Evolutionary conservation across 192 early-diverging fungal genomes (phyloP), one percentile per base, ranked within the genome.

Genomic region (Coemansia furcata): DNA sequence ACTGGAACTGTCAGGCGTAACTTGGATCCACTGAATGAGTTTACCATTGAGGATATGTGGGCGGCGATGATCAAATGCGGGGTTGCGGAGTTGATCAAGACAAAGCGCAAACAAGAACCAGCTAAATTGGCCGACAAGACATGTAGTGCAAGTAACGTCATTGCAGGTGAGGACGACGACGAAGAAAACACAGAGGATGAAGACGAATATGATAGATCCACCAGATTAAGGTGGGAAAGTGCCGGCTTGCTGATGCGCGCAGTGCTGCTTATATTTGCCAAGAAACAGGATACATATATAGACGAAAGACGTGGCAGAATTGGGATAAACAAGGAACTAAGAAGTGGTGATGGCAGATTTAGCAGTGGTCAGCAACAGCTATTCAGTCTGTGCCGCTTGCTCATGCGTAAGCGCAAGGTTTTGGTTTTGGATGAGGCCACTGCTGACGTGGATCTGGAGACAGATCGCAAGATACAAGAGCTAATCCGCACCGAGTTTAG

Each of bases 401-500:
- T 90, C 52, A 63, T 91, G 39, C 43, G 65, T 50, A 73, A 69
- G 39, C 86, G 85, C 52, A 67, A 78, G 14, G 75, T 90, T 15
- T 60, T 91, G 15, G 63, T 89, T 33, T 66, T 91, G 62, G 90
- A 91, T 47, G 90, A 91, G 61, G 90, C 90, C 4, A 91, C 90
- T 8, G 79, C 89, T 7, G 66, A 80, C 2, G 78, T 91, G 11
- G 89, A 92, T 29, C 19, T 59, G n/a, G 52, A 59, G 15, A 68
- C 67, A 0, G 72, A 74, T 19, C 26, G 33, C 29, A 29, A 40
- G 23, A 60, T 74, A 5, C 72, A 74, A 36, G 21, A 38, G 19
- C 19, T 74, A 8, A 81, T 90, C 33, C 77, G 77, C 6, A 71
- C 66, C 10, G 72, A 87, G 52, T 89, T 90, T 72, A 65, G 40